Evolutionary conservation across 257 asterid species (phyloP), one percentile per base, ranked within the genome.

Genomic region (Parsonsia alboflavescens): DNA sequence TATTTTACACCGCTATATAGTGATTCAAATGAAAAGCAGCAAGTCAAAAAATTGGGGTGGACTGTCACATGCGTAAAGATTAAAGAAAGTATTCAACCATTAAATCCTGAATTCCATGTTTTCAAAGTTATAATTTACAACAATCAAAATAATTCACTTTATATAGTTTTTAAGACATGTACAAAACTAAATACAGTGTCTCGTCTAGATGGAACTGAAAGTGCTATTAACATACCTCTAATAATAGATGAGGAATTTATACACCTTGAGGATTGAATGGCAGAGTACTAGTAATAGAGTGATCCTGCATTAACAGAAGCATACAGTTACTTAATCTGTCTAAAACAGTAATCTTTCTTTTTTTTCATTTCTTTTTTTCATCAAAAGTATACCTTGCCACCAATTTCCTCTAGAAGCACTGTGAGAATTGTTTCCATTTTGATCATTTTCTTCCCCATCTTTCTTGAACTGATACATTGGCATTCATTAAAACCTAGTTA

Each of bases 371-470:
- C n/a, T n/a, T n/a, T n/a, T n/a, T n/a, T n/a, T n/a, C n/a, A 11
- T 19, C 0, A 13, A 7, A 19, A 53, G 62, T 72, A 70, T 82
- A 84, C 91, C 91, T 81, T 85, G 78, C 91, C 91, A 87, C 91
- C 87, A 84, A 80, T 84, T 79, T 52, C 89, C 91, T 79, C 85
- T 81, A 7, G 83, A 78, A 68, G 83, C 89, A 73, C 52, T 64
- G 6, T 77, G 62, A 73, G 84, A 81, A 75, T 62, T 61, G 73
- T 76, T 72, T 68, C 78, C 84, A 53, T 70, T 80, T 49, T 78
- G 70, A 79, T 78, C 85, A 59, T 81, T 77, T 44, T 77, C 79
- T 21, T 70, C 81, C 24, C 79, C 80, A 67, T 77, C 80, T 76
- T 83, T 83, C 76, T 86, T 84, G 81, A 57, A 59, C 89, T 81